phyloP scores from a whole-genome alignment of 192 early-diverging fungal species.

The Podila epigama region DNA sequence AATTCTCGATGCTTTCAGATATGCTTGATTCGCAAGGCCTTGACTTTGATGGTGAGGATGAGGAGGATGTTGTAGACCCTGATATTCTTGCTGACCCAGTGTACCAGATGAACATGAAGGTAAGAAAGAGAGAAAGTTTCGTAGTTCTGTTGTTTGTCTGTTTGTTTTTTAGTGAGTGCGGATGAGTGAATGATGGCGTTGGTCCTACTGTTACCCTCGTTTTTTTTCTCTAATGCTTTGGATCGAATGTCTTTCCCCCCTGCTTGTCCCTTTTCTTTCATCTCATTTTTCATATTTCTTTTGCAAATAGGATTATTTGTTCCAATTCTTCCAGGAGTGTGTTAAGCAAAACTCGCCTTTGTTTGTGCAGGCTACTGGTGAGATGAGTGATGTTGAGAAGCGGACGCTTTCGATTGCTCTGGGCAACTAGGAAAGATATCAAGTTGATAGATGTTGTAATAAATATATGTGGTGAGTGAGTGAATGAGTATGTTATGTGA shows the following conservation, averaged over 20 bases:
- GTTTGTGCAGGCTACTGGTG: conserved; percentile 27
- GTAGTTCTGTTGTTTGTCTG: neutral
- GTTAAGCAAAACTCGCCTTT: conserved; percentile 52
- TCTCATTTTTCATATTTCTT: neutral
- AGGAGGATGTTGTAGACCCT: conserved; percentile 69
- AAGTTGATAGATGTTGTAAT: too few species aligned
- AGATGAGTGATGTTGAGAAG: conserved; percentile 42
- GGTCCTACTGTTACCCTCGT: too few species aligned
- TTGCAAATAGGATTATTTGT: conserved; percentile 56
- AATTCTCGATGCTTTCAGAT: conserved; percentile 30
- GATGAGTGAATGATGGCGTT: too few species aligned
- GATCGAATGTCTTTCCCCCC: too few species aligned
- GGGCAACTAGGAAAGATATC: conserved; percentile 43
- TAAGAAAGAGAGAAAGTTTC: conserved; percentile 44
- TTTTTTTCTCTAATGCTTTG: neutral
- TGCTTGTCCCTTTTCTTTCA: conserved; percentile 14
- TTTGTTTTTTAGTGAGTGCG: neutral
- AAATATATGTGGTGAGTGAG: too few species aligned
- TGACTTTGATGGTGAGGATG: conserved; percentile 54
- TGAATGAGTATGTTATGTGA: too few species aligned
- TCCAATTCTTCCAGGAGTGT: conserved; percentile 66
- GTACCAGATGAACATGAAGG: conserved; percentile 72
- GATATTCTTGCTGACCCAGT: conserved; percentile 73
- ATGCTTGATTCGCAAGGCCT: conserved; percentile 22
- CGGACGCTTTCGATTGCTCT: conserved; percentile 15